phyloP scores from a whole-genome alignment of 78 protist genomes.

The Capsaspora owczarzaki region DNA sequence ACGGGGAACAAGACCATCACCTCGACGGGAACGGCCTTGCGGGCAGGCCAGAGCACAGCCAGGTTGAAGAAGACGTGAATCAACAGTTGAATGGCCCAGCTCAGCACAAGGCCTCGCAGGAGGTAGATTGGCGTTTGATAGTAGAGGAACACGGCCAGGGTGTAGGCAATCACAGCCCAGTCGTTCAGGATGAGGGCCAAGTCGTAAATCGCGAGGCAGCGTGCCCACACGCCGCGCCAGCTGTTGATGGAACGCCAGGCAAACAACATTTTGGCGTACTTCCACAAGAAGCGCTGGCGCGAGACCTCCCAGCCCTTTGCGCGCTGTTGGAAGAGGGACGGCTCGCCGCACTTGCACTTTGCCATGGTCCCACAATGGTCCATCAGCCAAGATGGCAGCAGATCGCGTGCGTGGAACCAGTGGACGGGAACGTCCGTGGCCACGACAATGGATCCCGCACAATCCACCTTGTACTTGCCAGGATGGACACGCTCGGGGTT shows the following conservation, averaged over 20 bases:
- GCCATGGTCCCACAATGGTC: not conserved
- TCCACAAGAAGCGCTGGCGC: slow-evolving; percentile 26
- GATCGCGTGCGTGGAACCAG: no score
- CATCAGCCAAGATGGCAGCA: not conserved
- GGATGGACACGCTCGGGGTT: not conserved
- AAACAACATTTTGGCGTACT: slow-evolving; percentile 2
- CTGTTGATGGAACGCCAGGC: not conserved
- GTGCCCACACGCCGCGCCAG: not conserved
- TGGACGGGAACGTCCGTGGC: not conserved
- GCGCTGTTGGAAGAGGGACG: slow-evolving; percentile 4
- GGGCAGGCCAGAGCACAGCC: not conserved
- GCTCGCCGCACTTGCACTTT: slow-evolving; percentile 1
- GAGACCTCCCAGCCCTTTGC: slow-evolving; percentile 25
- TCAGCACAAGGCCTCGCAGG: not conserved
- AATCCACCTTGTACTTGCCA: not conserved
- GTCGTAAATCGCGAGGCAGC: not conserved
- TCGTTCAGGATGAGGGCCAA: not conserved
- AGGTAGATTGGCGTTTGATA: not conserved
- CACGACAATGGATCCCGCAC: not conserved
- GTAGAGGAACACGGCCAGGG: not conserved
- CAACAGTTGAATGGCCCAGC: not conserved
- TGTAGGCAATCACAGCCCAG: not conserved
- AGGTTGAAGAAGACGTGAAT: not conserved
- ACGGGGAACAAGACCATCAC: not conserved
- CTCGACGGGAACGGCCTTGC: not conserved